Base-by-base conservation (phyloP, 2,329 filamentous ascomycete species). In the Phoma sp. region DNA sequence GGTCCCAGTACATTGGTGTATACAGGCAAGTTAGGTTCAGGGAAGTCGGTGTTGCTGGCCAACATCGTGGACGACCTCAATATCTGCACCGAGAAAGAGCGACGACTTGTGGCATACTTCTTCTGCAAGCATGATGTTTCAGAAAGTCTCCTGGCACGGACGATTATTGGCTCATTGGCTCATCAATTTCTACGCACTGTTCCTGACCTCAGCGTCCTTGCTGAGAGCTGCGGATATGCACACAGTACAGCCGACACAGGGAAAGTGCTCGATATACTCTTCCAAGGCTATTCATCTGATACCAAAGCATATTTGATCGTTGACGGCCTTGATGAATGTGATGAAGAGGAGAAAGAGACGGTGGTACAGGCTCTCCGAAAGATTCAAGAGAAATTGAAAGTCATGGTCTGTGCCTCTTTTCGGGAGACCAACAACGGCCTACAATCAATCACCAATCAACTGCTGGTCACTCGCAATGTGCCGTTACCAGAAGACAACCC, bases 11-110 rank as follows among this genome's bases (percentile, higher is more conserved):
- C 76, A 0, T 52, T 81, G 0, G 1, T 79, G 0, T 74, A 64
- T 27, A 68, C 47, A 8, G 78, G 78, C 4, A 79, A 76, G 39
- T 62, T 81, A 0, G 78, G 79, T 1, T 75, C 73, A 0, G 78
- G 79, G 0, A 81, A 81, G 51, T 79, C 79, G 0, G 77, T 81
- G 1, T 44, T 77, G 7, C 41, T 80, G 4, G 78, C 79, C 1
- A 81, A 79, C 45, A 70, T 81, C 0, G 67, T 80, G 1, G 62
- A 69, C n/a, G 58, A 70, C 23, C 59, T 70, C 8, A 55, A 30
- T 39, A 13, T 65, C 24, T 41, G 25, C 4, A 38, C 42, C 2
- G 10, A 38, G 10, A 52, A 50, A 1, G 37, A 50, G 10, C 11
- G 35, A 23, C 10, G 22, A n/a, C 4, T 41, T 8, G 58, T 69